Evolutionary conservation across 208 protist species (phyloP).

Genomic region (Wallacemonas sp.): DNA sequence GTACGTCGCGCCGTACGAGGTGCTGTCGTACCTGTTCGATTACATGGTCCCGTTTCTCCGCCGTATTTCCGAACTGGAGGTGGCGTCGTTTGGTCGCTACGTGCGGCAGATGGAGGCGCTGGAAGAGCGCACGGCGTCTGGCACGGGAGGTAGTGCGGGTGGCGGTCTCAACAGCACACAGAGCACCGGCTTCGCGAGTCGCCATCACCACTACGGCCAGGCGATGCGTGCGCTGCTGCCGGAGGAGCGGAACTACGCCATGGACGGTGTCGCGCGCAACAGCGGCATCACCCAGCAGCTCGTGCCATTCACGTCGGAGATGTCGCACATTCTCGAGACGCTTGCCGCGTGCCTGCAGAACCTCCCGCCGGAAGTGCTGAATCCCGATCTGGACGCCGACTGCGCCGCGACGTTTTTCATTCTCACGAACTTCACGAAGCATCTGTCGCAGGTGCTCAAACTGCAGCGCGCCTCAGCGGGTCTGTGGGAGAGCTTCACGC

Average conservation of each 20-base stretch:
- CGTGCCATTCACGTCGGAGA: conserved; percentile 73
- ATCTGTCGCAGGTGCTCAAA: conserved; percentile 69
- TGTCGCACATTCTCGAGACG: conserved; percentile 68
- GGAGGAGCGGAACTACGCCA: conserved; percentile 13
- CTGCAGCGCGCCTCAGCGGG: conserved; percentile 42
- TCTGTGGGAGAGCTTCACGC: conserved; percentile 78
- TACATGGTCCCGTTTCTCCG: conserved; percentile 76
- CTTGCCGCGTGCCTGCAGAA: conserved; percentile 75
- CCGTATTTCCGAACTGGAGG: conserved; percentile 72
- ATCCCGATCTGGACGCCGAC: conserved; percentile 77
- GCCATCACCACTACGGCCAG: conserved; percentile 13
- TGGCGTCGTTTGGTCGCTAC: conserved; percentile 61
- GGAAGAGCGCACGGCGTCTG: conserved; percentile 17
- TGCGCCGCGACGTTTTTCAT: conserved; percentile 88
- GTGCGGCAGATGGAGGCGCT: conserved; percentile 55
- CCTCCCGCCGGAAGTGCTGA: conserved; percentile 69
- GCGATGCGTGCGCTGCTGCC: conserved; percentile 7
- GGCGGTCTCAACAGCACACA: not conserved
- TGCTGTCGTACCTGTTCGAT: conserved; percentile 83
- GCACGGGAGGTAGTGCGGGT: not conserved
- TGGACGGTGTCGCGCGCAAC: conserved; percentile 11
- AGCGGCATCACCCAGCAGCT: conserved; percentile 24
- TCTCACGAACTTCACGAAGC: conserved; percentile 78
- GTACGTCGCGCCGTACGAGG: conserved; percentile 79
- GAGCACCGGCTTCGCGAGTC: conserved; percentile 8